phyloP scores from a whole-genome alignment of 2,329 filamentous ascomycete species.

The Aureobasidium sp. region DNA sequence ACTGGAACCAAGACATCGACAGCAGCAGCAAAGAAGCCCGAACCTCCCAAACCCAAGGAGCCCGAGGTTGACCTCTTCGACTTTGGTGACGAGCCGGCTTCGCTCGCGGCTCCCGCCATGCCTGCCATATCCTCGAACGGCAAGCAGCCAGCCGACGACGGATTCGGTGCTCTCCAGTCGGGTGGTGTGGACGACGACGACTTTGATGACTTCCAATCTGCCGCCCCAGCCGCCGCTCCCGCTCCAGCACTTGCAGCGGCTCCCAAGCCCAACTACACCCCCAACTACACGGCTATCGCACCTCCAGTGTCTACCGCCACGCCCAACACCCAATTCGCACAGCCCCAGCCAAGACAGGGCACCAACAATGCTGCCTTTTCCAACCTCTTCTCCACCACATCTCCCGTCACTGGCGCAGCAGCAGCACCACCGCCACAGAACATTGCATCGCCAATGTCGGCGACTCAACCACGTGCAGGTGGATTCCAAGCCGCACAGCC shows the following conservation, averaged over 20 bases:
- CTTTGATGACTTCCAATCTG: conserved; percentile 96
- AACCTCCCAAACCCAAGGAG: conserved; percentile 69
- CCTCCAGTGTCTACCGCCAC: conserved; percentile 41
- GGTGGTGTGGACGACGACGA: conserved; percentile 65
- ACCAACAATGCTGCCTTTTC: conserved; percentile 71
- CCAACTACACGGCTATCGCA: conserved; percentile 33
- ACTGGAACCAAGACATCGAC: conserved; percentile 26
- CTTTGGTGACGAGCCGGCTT: conserved; percentile 66
- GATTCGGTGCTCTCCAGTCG: conserved; percentile 96
- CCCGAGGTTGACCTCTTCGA: conserved; percentile 90
- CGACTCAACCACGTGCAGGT: conserved; percentile 43
- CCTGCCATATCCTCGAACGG: conserved; percentile 36
- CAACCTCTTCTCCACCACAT: conserved; percentile 75
- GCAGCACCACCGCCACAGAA: conserved; percentile 31
- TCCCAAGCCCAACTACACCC: conserved; percentile 28
- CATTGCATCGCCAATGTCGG: conserved; percentile 25
- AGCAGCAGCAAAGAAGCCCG: conserved; percentile 50
- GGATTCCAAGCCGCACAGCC: conserved; percentile 70
- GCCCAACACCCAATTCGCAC: conserved; percentile 61
- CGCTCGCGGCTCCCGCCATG: conserved; percentile 35
- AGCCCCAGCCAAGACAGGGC: conserved; percentile 77
- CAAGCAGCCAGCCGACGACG: conserved; percentile 49
- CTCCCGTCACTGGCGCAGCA: conserved; percentile 54
- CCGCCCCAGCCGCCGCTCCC: conserved; percentile 47
- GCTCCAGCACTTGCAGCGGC: conserved; percentile 26